Percentiles rank a stretch among this genome's conserved stretches.
phyloP scores from a whole-genome alignment of 306 rosid genomes.

The Lithocarpus polystachyus region DNA sequence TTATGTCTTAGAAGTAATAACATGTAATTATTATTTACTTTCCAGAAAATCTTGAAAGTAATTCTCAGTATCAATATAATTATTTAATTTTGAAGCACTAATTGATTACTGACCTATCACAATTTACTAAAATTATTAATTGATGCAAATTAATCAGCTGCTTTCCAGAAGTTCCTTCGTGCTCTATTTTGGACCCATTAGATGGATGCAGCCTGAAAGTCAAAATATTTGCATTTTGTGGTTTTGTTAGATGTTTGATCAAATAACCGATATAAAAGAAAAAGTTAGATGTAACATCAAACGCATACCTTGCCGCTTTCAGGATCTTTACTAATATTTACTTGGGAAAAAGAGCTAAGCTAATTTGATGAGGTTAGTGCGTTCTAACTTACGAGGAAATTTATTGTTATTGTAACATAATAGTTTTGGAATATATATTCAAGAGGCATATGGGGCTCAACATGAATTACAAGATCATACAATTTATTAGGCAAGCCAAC shows the following conservation, averaged over 20 bases:
- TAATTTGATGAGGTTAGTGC: not conserved
- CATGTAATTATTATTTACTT: not conserved
- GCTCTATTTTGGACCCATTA: not conserved
- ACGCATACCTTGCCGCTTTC: not conserved
- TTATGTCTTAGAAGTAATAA: too few relatives aligned
- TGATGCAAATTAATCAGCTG: not conserved
- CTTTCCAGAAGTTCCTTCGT: not conserved
- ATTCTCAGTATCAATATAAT: too few relatives aligned
- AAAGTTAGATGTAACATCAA: not conserved
- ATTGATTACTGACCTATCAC: not conserved
- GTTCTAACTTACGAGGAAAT: too few relatives aligned
- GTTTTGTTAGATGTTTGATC: not conserved
- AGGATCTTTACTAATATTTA: not conserved
- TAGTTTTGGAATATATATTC: not conserved
- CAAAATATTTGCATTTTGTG: not conserved
- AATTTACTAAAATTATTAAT: not conserved
- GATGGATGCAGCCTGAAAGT: not conserved
- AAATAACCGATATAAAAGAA: not conserved
- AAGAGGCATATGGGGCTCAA: too few relatives aligned
- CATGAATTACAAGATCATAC: too few relatives aligned
- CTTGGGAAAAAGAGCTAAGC: not conserved
- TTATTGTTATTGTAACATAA: not conserved
- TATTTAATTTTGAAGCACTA: too few relatives aligned
- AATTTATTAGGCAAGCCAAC: slow-evolving; percentile 24
- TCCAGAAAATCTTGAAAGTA: not conserved